phyloP scores from a whole-genome alignment of 345 rosid species.

The Citropsis articulata region DNA sequence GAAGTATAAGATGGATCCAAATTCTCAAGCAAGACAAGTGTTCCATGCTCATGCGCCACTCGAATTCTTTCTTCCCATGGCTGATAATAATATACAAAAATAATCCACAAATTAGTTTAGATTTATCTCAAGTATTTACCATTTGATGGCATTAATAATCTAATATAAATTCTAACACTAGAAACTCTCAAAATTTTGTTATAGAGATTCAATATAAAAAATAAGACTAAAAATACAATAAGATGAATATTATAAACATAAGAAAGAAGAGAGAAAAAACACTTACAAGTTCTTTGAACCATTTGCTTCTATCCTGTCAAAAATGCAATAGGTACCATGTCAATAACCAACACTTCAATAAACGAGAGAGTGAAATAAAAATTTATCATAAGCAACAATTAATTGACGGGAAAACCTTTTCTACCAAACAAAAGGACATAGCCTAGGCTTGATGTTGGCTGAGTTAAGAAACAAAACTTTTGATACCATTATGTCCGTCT shows the following conservation, averaged over 20 bases:
- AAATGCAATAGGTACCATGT: conserved; percentile 22
- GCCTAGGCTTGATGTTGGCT: not conserved
- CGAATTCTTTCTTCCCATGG: conserved; percentile 72
- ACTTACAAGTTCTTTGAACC: conserved; percentile 82
- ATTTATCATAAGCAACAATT: not conserved
- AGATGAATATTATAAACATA: not conserved
- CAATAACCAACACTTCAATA: not conserved
- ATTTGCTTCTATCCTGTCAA: conserved; percentile 70
- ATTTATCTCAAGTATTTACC: not conserved
- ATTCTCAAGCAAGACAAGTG: conserved; percentile 66
- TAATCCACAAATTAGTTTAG: conserved; percentile 18
- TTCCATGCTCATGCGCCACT: conserved; percentile 47
- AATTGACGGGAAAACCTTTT: not conserved
- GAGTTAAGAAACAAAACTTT: not conserved
- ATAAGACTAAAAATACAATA: not conserved
- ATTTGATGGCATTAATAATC: not conserved
- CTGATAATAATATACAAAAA: conserved; percentile 33
- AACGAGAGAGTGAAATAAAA: not conserved
- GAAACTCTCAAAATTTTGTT: not conserved
- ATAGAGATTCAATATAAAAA: not conserved
- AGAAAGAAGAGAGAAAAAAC: not conserved
- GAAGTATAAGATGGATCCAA: conserved; percentile 69
- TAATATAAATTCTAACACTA: not conserved
- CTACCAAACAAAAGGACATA: not conserved
- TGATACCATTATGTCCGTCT: not conserved